Evolutionary conservation across 176 grass and related monocot species (phyloP), one percentile per base, ranked within the genome.

Genomic region (Eleusine indica): DNA sequence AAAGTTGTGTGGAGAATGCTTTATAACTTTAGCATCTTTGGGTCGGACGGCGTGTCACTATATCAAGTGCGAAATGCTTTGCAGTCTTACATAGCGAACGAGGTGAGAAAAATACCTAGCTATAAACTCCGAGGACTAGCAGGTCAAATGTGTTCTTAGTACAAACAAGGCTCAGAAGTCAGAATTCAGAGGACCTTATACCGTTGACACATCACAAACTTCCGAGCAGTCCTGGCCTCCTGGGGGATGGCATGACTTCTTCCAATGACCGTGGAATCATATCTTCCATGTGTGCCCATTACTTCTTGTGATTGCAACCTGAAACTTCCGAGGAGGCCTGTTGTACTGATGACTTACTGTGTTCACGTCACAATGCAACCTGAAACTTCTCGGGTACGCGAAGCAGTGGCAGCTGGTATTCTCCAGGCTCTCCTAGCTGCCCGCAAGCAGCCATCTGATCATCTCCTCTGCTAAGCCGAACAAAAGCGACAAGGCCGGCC

Each of bases 371-470:
- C 56, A 96, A 57, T 39, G 89, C 71, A 16, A 73, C 78, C 83
- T 94, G 93, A 87, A 99, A 99, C 70, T 88, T 92, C 71, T 86
- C 78, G 0, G 97, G 97, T 18, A 92, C 91, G 10, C 84, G 89
- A 65, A 99, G 93, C 66, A 92, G 76, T n/a, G 93, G 97, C 15
- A 91, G 67, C 72, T 25, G 82, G 43, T 83, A 84, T 51, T 83
- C 83, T 46, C 97, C 97, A 66, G 89, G 86, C 61, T 89, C 86
- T 72, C 93, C 93, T 22, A 94, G 81, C 73, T 99, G 89, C 9
- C 97, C 89, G 14, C 93, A 94, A 14, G 91, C 91, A 56, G 93
- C 97, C 97, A 96, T 94, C 81, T 90, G 89, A 86, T 99, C 91
- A 83, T 94, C 93, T 15, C 93, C 97, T 87, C 97, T 85, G 83